Conservation (phyloP, 768 basidiomycete species). For the Mycena kentingensis region DNA sequence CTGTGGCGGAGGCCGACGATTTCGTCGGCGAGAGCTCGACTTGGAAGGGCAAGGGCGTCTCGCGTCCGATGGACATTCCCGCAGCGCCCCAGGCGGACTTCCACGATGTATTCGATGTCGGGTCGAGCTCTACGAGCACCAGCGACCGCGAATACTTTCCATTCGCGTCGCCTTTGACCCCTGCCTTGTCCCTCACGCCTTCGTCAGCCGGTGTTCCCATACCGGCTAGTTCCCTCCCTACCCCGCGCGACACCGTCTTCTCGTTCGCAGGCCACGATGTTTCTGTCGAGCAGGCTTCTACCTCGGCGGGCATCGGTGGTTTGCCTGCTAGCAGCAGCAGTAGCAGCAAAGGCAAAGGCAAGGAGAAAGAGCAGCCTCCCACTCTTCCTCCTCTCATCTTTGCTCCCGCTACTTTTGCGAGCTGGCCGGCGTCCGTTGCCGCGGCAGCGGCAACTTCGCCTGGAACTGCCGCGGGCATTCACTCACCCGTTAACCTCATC, state of each 20-base stretch:
- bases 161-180: conserved; percentile 30
- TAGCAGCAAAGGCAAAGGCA: conserved; percentile 58
- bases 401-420: conserved; percentile 51
- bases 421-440: conserved; percentile 40
- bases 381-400: conserved; percentile 68
- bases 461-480: conserved; percentile 30
- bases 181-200: conserved; percentile 4
- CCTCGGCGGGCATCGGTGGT: conserved; percentile 14
- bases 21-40: conserved; percentile 16
- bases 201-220: no score
- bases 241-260: conserved; percentile 16
- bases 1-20: conserved; percentile 9
- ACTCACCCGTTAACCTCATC: conserved; percentile 27
- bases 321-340: conserved; percentile 13
- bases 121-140: conserved; percentile 26
- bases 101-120: conserved; percentile 45
- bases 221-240: conserved; percentile 9
- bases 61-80: conserved; percentile 55
- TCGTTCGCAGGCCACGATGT: conserved; percentile 23
- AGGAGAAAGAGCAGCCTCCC: conserved; percentile 54
- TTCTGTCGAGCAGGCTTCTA: conserved; percentile 21
- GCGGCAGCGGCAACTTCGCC: conserved; percentile 40
- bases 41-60: conserved; percentile 58
- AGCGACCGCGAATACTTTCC: conserved; percentile 23
- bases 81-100: conserved; percentile 31